Percentiles rank a stretch among this genome's conserved stretches.
Evolutionary conservation across 768 basidiomycete species (phyloP).

Genomic region (Hydnum rufescens): DNA sequence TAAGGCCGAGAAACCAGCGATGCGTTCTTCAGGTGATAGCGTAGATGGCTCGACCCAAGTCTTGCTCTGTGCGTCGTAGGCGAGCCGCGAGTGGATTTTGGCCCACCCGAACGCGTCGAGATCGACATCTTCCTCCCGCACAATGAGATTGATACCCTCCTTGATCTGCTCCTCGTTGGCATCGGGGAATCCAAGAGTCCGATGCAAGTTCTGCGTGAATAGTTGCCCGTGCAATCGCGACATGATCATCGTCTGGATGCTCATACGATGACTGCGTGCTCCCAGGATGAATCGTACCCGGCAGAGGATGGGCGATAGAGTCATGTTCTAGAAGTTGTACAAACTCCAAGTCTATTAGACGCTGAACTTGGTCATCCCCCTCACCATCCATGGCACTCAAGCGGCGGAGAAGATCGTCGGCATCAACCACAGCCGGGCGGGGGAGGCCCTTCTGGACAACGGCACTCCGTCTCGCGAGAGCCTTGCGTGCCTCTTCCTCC

Average conservation of each 20-base stretch:
- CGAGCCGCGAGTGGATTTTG: slow-evolving; percentile 36
- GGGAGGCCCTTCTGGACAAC: slow-evolving; percentile 70
- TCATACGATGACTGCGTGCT: slow-evolving; percentile 46
- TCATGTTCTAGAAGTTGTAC: slow-evolving; percentile 70
- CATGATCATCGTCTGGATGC: slow-evolving; percentile 55
- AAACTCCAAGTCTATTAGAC: slow-evolving; percentile 58
- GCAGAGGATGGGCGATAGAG: slow-evolving; percentile 66
- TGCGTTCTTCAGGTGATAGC: slow-evolving; percentile 38
- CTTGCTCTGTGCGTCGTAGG: slow-evolving; percentile 34
- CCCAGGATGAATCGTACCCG: slow-evolving; percentile 66
- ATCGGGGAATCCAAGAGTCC: slow-evolving; percentile 63
- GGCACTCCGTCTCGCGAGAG: slow-evolving; percentile 63
- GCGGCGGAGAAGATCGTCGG: slow-evolving; percentile 37
- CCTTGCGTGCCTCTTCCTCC: slow-evolving; percentile 62
- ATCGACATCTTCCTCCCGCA: slow-evolving; percentile 34
- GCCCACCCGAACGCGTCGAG: slow-evolving; percentile 32
- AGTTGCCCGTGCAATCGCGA: slow-evolving; percentile 45
- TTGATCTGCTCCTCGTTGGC: slow-evolving; percentile 63
- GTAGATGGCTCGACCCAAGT: slow-evolving; percentile 46
- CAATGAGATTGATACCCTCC: slow-evolving; percentile 46
- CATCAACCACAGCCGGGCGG: slow-evolving; percentile 67
- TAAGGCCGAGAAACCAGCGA: slow-evolving; percentile 40
- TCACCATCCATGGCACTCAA: slow-evolving; percentile 26
- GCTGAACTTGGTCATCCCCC: slow-evolving; percentile 31
- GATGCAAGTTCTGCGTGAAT: slow-evolving; percentile 70